Conservation (phyloP, 306 rosid genomes). For the Vicia sativa region DNA sequence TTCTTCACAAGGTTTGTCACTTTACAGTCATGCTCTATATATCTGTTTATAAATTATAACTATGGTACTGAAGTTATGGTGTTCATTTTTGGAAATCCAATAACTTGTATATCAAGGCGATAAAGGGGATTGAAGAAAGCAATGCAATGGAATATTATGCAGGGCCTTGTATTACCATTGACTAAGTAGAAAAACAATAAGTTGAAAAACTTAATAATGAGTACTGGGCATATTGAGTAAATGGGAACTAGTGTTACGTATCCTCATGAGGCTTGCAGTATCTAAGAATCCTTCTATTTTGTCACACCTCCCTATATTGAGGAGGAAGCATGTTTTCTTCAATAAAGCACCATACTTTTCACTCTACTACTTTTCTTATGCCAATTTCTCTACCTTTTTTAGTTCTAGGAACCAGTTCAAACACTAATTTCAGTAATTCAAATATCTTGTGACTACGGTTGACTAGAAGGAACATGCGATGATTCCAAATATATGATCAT, state of each 20-base stretch:
- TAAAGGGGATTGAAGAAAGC: background rate
- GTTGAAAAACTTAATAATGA: background rate
- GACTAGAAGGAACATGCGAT: background rate
- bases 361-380: background rate
- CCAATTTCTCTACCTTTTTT: background rate
- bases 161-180: background rate
- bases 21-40: constrained; percentile 19
- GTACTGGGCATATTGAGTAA: too few relatives aligned
- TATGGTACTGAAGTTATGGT: constrained; percentile 18
- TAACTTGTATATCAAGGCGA: background rate
- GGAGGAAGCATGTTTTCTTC: constrained; percentile 8
- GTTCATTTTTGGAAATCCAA: constrained; percentile 7
- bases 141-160: background rate
- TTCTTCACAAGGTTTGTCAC: constrained; percentile 62
- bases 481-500: constrained; percentile 3
- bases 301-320: background rate
- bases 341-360: background rate
- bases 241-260: background rate
- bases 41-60: constrained; percentile 1
- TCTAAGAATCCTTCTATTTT: background rate
- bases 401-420: background rate
- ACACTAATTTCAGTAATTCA: background rate
- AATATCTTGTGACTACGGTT: background rate
- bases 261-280: background rate
- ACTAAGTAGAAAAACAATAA: background rate